Percentiles rank a stretch among this genome's conserved stretches.
phyloP scores from a whole-genome alignment of 768 basidiomycete species.

The Butyriboletus loyo region DNA sequence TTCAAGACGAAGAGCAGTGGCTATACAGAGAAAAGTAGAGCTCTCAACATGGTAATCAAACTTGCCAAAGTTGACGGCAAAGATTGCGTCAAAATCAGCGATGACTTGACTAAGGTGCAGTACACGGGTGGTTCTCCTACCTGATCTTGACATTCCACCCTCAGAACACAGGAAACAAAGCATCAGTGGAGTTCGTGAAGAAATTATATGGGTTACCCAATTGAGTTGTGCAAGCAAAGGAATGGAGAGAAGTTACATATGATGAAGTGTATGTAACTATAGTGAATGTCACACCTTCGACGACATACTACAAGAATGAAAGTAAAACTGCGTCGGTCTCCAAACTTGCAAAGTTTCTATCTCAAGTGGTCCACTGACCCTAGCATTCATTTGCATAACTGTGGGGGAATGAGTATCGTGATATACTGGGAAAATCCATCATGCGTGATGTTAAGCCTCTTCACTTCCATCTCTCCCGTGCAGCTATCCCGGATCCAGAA shows the following conservation, averaged over 20 bases:
- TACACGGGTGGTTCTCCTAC: background rate
- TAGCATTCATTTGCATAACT: constrained; percentile 50
- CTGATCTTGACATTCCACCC: background rate
- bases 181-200: constrained; percentile 60
- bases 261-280: background rate
- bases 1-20: constrained; percentile 50
- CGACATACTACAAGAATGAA: constrained; percentile 9
- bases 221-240: background rate
- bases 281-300: background rate
- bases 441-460: constrained; percentile 48
- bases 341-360: constrained; percentile 37
- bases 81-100: constrained; percentile 91
- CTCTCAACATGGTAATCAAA: constrained; percentile 95
- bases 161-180: constrained; percentile 68
- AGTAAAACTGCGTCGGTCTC: constrained; percentile 46
- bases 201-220: constrained; percentile 9
- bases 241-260: background rate
- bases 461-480: constrained; percentile 40
- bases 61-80: constrained; percentile 67
- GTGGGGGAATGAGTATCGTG: background rate
- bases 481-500: constrained; percentile 21
- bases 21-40: constrained; percentile 62
- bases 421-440: background rate
- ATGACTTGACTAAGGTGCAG: constrained; percentile 78
- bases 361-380: constrained; percentile 35